A percentile compares a stretch with the other conserved stretches of the same genome.
phyloP scores from a whole-genome alignment of 306 rosid genomes.

The Prunus padus region DNA sequence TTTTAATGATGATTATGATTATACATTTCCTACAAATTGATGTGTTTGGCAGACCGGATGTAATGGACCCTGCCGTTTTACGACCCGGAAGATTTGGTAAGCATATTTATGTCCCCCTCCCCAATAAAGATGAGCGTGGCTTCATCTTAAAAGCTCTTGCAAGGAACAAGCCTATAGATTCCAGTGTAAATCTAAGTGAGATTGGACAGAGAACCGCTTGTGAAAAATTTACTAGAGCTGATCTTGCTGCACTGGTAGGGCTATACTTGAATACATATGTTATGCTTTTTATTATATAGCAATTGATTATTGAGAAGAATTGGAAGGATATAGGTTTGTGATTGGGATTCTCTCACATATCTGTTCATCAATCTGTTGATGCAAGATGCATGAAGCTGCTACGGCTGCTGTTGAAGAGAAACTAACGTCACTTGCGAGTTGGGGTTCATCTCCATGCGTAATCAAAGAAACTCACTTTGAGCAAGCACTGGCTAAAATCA shows the following conservation, averaged over 20 bases:
- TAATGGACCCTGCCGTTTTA: constrained; percentile 51
- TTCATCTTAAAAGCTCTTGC: constrained; percentile 57
- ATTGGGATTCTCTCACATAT: background rate
- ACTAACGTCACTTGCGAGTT: background rate
- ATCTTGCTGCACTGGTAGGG: constrained; percentile 55
- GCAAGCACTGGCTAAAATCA: constrained; percentile 9
- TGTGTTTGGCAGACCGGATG: constrained; percentile 47
- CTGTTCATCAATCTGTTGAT: background rate
- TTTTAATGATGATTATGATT: background rate
- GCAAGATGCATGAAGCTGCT: constrained; percentile 53
- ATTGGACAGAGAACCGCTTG: constrained; percentile 47
- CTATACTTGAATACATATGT: background rate
- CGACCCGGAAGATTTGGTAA: constrained; percentile 65
- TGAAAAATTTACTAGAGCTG: constrained; percentile 62
- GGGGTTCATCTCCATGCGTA: background rate
- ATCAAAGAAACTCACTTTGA: constrained; percentile 20
- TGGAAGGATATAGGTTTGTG: too few relatives aligned
- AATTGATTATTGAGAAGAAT: background rate
- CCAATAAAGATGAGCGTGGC: constrained; percentile 46
- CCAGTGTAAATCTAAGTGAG: constrained; percentile 38
- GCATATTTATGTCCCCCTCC: constrained; percentile 61
- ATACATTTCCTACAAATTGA: background rate
- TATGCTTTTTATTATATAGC: too few relatives aligned
- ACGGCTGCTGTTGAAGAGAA: constrained; percentile 43
- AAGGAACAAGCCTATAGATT: constrained; percentile 45